These are phyloP conservation scores for Globisporangium uncinulatum DNA, from an alignment of 352 stramenopile genomes.

Conservation along the genomic window DNA sequence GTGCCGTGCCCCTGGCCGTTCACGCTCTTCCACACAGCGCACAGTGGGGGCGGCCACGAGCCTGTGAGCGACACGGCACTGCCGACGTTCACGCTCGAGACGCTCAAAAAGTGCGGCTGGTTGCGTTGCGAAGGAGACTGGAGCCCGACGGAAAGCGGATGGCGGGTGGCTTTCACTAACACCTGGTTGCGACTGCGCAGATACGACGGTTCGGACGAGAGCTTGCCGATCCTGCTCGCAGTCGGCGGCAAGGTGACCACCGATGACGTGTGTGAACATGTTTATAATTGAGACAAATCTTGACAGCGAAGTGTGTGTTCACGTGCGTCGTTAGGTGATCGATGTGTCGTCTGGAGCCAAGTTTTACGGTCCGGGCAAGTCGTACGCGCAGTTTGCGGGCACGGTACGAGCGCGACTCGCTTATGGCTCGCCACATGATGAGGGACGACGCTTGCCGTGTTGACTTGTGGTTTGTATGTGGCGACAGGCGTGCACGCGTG, in stretches of 20 bases:
- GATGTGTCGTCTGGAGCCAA: slow-evolving; percentile 66
- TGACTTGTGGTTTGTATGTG: not conserved
- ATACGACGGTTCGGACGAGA: slow-evolving; percentile 63
- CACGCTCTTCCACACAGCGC: slow-evolving; percentile 28
- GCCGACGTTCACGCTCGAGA: slow-evolving; percentile 50
- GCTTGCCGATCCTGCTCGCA: slow-evolving; percentile 58
- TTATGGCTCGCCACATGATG: not conserved
- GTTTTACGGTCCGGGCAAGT: slow-evolving; percentile 71
- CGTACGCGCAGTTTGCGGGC: slow-evolving; percentile 72
- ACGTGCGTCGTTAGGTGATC: slow-evolving; percentile 28
- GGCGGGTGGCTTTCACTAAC: too few species aligned
- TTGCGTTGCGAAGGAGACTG: not conserved
- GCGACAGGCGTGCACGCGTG: slow-evolving; percentile 62
- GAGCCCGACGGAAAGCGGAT: too few species aligned
- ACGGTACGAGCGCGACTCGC: slow-evolving; percentile 23
- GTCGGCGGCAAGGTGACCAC: slow-evolving; percentile 57
- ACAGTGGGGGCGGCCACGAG: slow-evolving; percentile 15
- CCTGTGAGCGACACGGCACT: slow-evolving; percentile 14
- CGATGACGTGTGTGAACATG: not conserved
- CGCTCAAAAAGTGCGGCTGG: slow-evolving; percentile 40
- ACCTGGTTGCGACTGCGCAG: slow-evolving; percentile 15
- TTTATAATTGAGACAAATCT: not conserved
- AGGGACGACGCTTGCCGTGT: not conserved
- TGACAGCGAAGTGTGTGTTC: not conserved
- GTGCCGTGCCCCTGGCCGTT: slow-evolving; percentile 67